phyloP scores from a whole-genome alignment of 805 yeast genomes.

The Pichia nanzhaoensis region DNA sequence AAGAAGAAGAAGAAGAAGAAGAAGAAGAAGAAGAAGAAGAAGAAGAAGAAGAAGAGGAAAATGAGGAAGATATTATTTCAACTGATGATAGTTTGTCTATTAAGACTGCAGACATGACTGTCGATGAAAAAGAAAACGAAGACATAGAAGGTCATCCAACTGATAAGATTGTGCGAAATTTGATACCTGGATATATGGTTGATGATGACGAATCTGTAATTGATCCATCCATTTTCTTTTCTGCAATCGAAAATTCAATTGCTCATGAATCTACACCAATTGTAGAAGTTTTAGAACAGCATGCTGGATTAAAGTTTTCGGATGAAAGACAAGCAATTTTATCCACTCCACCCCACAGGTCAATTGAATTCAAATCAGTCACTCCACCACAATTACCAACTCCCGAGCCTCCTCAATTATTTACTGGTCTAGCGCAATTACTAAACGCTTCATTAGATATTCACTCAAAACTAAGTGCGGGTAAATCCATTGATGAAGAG shows the following conservation, averaged over 20 bases:
- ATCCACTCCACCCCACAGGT: neutral
- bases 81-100: neutral
- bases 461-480: constrained; percentile 5
- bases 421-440: neutral
- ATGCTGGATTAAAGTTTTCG: too few relatives aligned
- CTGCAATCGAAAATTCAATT: constrained; percentile 4
- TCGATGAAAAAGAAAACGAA: neutral
- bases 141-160: neutral
- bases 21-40: neutral
- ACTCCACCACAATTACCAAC: constrained; percentile 19
- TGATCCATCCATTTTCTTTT: neutral
- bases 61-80: neutral
- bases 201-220: neutral
- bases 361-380: constrained; percentile 7
- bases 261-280: constrained; percentile 6
- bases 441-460: constrained; percentile 6
- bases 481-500: constrained; percentile 11
- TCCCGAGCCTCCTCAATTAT: constrained; percentile 22
- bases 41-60: constrained; percentile 1
- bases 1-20: neutral
- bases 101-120: neutral
- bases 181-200: neutral
- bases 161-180: neutral
- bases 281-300: neutral
- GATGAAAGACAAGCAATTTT: neutral